Base-by-base conservation (phyloP, 305 asterid species). In the Galium porrigens region DNA sequence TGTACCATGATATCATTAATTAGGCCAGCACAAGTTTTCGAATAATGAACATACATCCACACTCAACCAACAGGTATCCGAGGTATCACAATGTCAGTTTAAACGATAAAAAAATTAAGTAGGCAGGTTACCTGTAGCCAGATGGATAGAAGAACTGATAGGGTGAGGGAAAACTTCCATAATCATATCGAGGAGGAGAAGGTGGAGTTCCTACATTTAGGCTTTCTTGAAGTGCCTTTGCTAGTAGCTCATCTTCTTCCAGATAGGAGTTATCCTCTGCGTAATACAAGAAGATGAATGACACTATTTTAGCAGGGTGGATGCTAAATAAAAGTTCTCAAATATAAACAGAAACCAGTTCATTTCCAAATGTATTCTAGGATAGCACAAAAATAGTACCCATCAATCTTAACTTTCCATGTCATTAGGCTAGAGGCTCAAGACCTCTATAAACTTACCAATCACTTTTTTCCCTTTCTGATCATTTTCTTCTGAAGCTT, bases 181-280 rank as follows among this genome's bases (percentile, higher is more conserved):
- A 75, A 82, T 81, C 88, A 76, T 83, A 79, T 70, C 73, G 78
- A 68, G 92, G 82, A 17, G 92, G 82, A 30, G 91, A 78, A 68
- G 92, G 81, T 20, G 92, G 82, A 37, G 91, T 77, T 39, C 78
- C 89, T 63, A 85, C 76, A 62, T 76, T 82, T 81, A 87, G 73
- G 80, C 96, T 94, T 78, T 86, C 95, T 74, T 94, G 92, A 67
- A 94, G 69, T 68, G 95, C 99, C 84, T 78, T 87, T 57, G 99
- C 99, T 36, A 94, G 90, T 72, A 63, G 81, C 78, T 89, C 96
- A 62, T 92, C 99, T 78, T 89, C 99, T 61, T 89, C 94, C 84
- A 87, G 77, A 68, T 72, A 76, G 66, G 89, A 66, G 63, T 77
- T 86, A 52, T 69, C 44, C 75, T 89, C 97, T 89, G 78, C 63